These are phyloP conservation scores for Haematococcus lacustris DNA, from an alignment of 139 green algal genomes.

Conservation along the genomic window DNA sequence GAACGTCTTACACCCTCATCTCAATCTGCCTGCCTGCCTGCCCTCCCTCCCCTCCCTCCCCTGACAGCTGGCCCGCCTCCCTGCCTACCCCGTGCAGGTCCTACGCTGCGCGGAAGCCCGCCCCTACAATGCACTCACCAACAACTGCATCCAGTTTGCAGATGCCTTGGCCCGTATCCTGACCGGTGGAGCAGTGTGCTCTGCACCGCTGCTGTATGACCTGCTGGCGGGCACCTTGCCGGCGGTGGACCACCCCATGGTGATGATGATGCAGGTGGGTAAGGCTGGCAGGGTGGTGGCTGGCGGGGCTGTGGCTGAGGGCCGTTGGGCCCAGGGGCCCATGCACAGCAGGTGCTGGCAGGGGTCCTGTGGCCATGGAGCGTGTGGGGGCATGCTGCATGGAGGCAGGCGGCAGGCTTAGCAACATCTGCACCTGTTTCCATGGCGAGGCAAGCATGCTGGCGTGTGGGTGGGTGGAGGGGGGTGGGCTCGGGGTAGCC, in stretches of 20 bases:
- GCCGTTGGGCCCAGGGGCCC: no score
- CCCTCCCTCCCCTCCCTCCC: no score
- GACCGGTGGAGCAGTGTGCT: conserved; percentile 18
- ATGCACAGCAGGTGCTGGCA: no score
- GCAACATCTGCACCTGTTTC: not conserved
- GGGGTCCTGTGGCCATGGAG: no score
- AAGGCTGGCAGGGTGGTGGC: not conserved
- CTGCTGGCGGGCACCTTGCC: conserved; percentile 22
- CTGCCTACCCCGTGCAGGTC: no score
- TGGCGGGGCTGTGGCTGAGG: not conserved
- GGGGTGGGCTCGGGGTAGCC: no score
- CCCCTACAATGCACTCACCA: conserved; percentile 29
- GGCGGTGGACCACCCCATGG: conserved; percentile 20
- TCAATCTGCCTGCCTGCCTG: no score
- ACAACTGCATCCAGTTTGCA: conserved; percentile 48
- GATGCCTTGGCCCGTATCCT: conserved; percentile 31
- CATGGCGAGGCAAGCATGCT: not conserved
- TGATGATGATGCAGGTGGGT: conserved; percentile 20
- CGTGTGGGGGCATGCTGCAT: no score
- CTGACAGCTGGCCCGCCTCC: no score
- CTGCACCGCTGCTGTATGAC: conserved; percentile 40
- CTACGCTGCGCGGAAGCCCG: conserved; percentile 15
- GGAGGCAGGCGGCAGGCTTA: no score
- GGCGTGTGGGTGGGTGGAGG: no score
- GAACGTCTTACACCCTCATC: no score